Base-by-base conservation (phyloP, 1,284 basidiomycete species). In the Tilletia setariae region DNA sequence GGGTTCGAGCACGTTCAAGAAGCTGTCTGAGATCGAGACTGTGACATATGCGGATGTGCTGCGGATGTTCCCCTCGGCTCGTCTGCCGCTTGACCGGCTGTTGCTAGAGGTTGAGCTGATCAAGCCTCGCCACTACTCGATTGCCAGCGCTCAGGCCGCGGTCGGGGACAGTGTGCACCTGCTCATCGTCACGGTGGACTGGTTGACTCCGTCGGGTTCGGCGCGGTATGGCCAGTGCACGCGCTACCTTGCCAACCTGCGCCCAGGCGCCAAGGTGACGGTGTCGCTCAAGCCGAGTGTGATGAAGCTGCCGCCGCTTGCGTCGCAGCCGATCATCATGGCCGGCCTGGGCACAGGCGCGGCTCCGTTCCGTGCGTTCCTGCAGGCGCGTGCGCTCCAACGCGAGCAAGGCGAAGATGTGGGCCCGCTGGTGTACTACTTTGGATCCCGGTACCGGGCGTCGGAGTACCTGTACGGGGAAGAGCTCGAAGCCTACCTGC, bases 211-310 rank as follows among this genome's bases (percentile, higher is more conserved):
- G 11, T 87, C 85, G 76, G 95, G 94, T 67, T 85, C 88, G 59
- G 86, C 86, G 32, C 89, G 92, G 72, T 96, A 88, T 84, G 95
- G 95, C 46, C 95, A 98, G 85, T 98, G 95, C 84, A 98, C 96
- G 2, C 88, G 94, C 74, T 98, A 98, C 84, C 89, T 98, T 49
- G 89, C 90, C 30, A 88, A 87, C 49, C 87, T 98, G 67, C 88
- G 88, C 79, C 84, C 90, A 30, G 96, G 96, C 42, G 91, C 92
- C 83, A 90, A 94, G 84, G 93, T 98, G 42, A 98, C 94, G 1
- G 95, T 97, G 19, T 97, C 94, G 21, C 91, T 98, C 85, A 97
- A 97, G 85, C 96, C 96, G 25, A 95, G 93, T 79, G 95, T 98
- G 63, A 98, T 98, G 95, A 98, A 97, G 88, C 91, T 93, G 67